Percentiles rank a stretch among this genome's conserved stretches.
Conservation (phyloP, 2,329 filamentous ascomycete species). For the Phyllosticta citribraziliensis region DNA sequence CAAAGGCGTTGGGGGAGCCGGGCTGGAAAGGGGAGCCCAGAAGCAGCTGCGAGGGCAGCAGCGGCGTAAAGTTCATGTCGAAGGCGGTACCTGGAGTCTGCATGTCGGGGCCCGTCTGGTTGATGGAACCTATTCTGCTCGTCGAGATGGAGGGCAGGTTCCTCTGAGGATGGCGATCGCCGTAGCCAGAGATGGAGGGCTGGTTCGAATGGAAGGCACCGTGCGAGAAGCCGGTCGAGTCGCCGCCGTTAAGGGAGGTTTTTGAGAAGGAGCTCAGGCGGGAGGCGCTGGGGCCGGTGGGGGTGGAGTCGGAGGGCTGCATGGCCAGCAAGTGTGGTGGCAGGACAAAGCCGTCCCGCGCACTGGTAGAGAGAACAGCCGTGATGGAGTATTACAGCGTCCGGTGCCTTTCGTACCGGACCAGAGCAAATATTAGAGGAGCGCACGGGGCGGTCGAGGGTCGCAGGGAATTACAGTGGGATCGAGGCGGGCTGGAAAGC, state of each 20-base stretch:
- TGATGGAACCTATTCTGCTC: conserved; percentile 48
- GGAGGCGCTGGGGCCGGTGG: conserved; percentile 48
- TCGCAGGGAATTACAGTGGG: conserved; percentile 8
- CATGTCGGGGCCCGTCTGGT: conserved; percentile 60
- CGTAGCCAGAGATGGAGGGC: conserved; percentile 62
- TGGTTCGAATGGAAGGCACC: conserved; percentile 83
- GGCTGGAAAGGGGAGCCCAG: conserved; percentile 96
- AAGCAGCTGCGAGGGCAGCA: conserved; percentile 87
- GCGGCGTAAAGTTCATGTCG: conserved; percentile 97
- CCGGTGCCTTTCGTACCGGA: conserved; percentile 38
- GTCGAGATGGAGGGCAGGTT: conserved; percentile 95
- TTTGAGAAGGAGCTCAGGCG: conserved; percentile 56
- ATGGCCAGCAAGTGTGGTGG: conserved; percentile 78
- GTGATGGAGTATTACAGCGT: conserved; percentile 60
- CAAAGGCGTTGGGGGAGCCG: conserved; percentile 80
- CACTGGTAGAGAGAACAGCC: conserved; percentile 67
- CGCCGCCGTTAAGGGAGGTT: conserved; percentile 54
- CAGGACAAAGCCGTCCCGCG: conserved; percentile 77
- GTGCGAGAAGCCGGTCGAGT: conserved; percentile 85
- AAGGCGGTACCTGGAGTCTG: conserved; percentile 78
- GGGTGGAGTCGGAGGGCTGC: conserved; percentile 70
- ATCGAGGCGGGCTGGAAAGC: conserved; percentile 7
- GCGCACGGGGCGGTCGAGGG: conserved; percentile 15
- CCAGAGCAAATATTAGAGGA: conserved; percentile 18
- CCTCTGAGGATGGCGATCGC: conserved; percentile 75